Conservation (phyloP, 2,329 filamentous ascomycete species). For the Curvularia lunata region DNA sequence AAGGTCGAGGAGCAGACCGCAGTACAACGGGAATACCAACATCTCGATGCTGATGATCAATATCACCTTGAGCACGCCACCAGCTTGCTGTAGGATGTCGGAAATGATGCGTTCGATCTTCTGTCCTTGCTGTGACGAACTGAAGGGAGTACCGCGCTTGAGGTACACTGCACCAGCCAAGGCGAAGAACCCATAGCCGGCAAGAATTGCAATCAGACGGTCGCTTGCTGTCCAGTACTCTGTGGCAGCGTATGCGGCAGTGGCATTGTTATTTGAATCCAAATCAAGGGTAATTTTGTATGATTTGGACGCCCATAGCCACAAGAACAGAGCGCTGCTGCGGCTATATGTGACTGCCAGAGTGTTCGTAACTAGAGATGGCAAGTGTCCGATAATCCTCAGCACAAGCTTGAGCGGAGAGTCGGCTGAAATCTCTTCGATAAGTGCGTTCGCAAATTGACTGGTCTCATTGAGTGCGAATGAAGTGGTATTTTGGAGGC, state of each 20-base stretch:
- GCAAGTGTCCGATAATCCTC: constrained; percentile 26
- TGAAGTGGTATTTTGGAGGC: constrained; percentile 47
- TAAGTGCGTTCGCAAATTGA: constrained; percentile 29
- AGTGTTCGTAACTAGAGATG: constrained; percentile 15
- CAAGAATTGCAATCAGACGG: constrained; percentile 73
- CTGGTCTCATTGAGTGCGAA: constrained; percentile 43
- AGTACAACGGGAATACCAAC: constrained; percentile 96
- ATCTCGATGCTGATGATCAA: constrained; percentile 99
- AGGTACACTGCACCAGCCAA: constrained; percentile 80
- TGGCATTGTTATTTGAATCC: constrained; percentile 31
- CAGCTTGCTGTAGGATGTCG: constrained; percentile 87
- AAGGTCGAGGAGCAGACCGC: constrained; percentile 85
- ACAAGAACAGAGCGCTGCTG: constrained; percentile 25
- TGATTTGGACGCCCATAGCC: constrained; percentile 43
- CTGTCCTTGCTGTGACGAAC: constrained; percentile 60
- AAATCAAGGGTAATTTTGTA: constrained; percentile 48
- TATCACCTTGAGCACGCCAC: constrained; percentile 96
- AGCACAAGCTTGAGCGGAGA: constrained; percentile 24
- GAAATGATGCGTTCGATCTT: constrained; percentile 76
- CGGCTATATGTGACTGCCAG: constrained; percentile 17
- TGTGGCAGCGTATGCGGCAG: constrained; percentile 28
- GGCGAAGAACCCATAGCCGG: constrained; percentile 81
- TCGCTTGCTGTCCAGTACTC: constrained; percentile 60
- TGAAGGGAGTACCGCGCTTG: constrained; percentile 72
- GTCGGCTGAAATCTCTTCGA: constrained; percentile 35